A percentile compares a stretch with the other conserved stretches of the same genome.
These are phyloP conservation scores for Hibiscus mutabilis DNA, from an alignment of 345 rosid species.

Conservation along the genomic window DNA sequence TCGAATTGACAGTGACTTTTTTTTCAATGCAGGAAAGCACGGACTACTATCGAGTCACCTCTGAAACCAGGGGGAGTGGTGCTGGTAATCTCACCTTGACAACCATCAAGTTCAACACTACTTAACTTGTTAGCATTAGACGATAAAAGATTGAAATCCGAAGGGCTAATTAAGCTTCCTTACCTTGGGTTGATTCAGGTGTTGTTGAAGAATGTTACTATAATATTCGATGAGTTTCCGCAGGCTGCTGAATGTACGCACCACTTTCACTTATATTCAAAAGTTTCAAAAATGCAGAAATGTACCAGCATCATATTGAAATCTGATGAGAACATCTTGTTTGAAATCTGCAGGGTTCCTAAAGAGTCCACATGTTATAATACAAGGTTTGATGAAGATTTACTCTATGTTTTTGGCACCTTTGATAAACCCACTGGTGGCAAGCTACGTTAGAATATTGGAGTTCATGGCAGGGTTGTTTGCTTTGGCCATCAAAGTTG, in stretches of 20 bases:
- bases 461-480: slow-evolving; percentile 29
- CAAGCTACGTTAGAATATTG: slow-evolving; percentile 45
- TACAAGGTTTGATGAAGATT: slow-evolving; percentile 27
- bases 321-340: background rate
- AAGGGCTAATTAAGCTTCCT: background rate
- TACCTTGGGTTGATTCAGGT: slow-evolving; percentile 23
- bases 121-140: too few relatives aligned
- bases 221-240: slow-evolving; percentile 64
- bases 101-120: too few relatives aligned
- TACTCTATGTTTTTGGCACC: slow-evolving; percentile 43
- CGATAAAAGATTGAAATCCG: background rate
- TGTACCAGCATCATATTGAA: background rate
- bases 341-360: slow-evolving; percentile 50
- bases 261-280: background rate
- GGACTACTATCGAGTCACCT: slow-evolving; percentile 56
- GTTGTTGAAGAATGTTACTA: slow-evolving; percentile 41
- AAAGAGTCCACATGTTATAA: slow-evolving; percentile 43
- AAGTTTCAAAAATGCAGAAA: background rate
- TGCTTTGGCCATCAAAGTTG: slow-evolving; percentile 24
- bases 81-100: slow-evolving; percentile 39
- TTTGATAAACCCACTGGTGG: slow-evolving; percentile 30
- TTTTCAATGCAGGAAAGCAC: slow-evolving; percentile 49
- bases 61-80: slow-evolving; percentile 70
- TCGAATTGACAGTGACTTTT: background rate
- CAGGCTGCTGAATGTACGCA: slow-evolving; percentile 48